These are phyloP conservation scores for Ceratobasidium sp. DNA, from an alignment of 1,284 basidiomycete species.

Conservation along the genomic window DNA sequence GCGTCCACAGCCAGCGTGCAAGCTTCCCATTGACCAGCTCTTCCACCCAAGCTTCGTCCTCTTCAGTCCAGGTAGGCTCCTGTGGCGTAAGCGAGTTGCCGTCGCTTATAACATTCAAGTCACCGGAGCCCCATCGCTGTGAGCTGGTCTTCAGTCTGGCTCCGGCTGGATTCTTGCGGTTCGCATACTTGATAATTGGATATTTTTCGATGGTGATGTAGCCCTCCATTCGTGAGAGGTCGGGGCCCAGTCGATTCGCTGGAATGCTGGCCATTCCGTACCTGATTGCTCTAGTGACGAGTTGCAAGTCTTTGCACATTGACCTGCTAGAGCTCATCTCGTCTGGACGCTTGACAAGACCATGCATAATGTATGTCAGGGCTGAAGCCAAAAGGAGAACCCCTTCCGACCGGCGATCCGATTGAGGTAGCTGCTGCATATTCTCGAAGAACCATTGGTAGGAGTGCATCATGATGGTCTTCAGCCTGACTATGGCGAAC, in stretches of 20 bases:
- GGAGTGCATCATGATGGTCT: neutral
- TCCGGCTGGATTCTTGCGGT: constrained; percentile 5
- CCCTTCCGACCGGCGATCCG: neutral
- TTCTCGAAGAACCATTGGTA: neutral
- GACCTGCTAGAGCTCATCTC: constrained; percentile 9
- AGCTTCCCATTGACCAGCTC: neutral
- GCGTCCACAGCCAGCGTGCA: neutral
- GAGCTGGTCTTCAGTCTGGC: constrained; percentile 3
- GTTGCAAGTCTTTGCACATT: constrained; percentile 2
- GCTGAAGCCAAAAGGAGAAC: neutral
- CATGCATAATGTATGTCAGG: constrained; percentile 2
- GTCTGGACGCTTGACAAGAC: constrained; percentile 21
- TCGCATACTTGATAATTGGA: neutral
- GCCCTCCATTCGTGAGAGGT: neutral
- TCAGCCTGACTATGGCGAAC: neutral
- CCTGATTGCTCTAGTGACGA: too few species aligned
- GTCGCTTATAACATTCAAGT: too few species aligned
- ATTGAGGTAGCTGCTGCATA: neutral
- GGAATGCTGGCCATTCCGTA: too few species aligned
- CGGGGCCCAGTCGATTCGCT: neutral
- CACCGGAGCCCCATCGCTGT: too few species aligned
- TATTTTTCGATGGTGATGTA: neutral
- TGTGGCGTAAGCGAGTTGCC: too few species aligned
- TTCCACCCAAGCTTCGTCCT: neutral
- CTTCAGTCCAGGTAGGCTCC: too few species aligned